Evolutionary conservation across 345 rosid species (phyloP).

Genomic region (Chamaenerion angustifolium): DNA sequence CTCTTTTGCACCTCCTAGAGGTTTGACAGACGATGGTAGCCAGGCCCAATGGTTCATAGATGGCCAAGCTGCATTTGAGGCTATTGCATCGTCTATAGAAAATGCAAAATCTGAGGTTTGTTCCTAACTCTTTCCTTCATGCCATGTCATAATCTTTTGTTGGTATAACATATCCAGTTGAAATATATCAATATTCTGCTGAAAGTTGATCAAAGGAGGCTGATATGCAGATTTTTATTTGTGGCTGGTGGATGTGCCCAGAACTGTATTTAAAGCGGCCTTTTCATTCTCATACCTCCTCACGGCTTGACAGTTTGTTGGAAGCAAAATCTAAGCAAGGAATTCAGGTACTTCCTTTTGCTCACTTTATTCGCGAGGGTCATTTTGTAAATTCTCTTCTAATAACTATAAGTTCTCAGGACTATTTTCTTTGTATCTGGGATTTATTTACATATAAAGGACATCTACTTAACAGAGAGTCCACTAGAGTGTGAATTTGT

Average conservation of each 20-base stretch:
- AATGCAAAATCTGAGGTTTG: slow-evolving; percentile 95
- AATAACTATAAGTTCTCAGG: not conserved
- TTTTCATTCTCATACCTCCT: slow-evolving; percentile 45
- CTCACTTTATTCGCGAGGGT: not conserved
- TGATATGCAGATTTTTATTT: slow-evolving; percentile 73
- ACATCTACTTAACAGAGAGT: too few relatives aligned
- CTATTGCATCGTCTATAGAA: slow-evolving; percentile 83
- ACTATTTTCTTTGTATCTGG: not conserved
- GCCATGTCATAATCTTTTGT: not conserved
- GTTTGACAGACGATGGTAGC: slow-evolving; percentile 92
- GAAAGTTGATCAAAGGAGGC: slow-evolving; percentile 16
- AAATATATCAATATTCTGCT: not conserved
- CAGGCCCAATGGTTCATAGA: slow-evolving; percentile 98
- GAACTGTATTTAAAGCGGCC: slow-evolving; percentile 94
- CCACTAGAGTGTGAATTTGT: too few relatives aligned
- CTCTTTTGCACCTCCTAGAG: slow-evolving; percentile 96
- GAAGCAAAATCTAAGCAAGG: slow-evolving; percentile 98
- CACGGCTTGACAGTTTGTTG: slow-evolving; percentile 82
- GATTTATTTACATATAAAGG: too few relatives aligned
- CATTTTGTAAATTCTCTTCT: not conserved
- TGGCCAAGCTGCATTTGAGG: slow-evolving; percentile 90
- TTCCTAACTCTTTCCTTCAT: slow-evolving; percentile 7
- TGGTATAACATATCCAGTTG: not conserved
- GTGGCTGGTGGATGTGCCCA: slow-evolving; percentile 99
- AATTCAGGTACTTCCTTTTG: slow-evolving; percentile 52